These are phyloP conservation scores for Boletus tomentosulus DNA, from an alignment of 768 basidiomycete genomes.

Conservation along the genomic window DNA sequence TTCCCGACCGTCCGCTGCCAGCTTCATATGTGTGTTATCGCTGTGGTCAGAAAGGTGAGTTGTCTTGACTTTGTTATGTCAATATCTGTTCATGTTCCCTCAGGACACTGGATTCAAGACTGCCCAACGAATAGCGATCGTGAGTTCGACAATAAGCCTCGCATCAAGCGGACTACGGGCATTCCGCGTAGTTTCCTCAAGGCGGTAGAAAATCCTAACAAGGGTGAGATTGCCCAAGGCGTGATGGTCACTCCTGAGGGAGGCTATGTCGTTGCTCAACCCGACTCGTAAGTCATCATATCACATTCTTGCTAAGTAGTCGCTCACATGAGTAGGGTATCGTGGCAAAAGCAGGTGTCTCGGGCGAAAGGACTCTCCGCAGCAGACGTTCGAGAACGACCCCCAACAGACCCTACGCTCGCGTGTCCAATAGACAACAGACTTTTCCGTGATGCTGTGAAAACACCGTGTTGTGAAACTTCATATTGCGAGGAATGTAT, in stretches of 20 bases:
- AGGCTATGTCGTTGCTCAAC: constrained; percentile 94
- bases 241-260: constrained; percentile 99
- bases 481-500: constrained; percentile 97
- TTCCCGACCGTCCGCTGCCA: constrained; percentile 77
- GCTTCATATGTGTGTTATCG: constrained; percentile 98
- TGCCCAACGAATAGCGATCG: constrained; percentile 97
- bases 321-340: constrained; percentile 50
- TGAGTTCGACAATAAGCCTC: constrained; percentile 89
- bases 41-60: constrained; percentile 92
- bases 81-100: constrained; percentile 2
- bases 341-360: constrained; percentile 91
- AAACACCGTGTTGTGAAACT: constrained; percentile 91
- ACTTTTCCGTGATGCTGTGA: constrained; percentile 90
- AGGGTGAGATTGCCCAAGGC: constrained; percentile 69
- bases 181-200: constrained; percentile 98
- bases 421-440: constrained; percentile 90
- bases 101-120: constrained; percentile 99
- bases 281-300: constrained; percentile 73
- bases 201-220: constrained; percentile 84
- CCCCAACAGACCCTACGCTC: constrained; percentile 73
- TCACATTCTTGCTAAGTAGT: background rate
- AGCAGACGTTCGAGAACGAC: constrained; percentile 84
- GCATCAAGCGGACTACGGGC: constrained; percentile 97
- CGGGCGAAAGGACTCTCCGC: constrained; percentile 77
- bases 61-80: background rate